Conservation (phyloP, 2,329 filamentous ascomycete genomes). For the Pseudocercospora pini-densiflorae region DNA sequence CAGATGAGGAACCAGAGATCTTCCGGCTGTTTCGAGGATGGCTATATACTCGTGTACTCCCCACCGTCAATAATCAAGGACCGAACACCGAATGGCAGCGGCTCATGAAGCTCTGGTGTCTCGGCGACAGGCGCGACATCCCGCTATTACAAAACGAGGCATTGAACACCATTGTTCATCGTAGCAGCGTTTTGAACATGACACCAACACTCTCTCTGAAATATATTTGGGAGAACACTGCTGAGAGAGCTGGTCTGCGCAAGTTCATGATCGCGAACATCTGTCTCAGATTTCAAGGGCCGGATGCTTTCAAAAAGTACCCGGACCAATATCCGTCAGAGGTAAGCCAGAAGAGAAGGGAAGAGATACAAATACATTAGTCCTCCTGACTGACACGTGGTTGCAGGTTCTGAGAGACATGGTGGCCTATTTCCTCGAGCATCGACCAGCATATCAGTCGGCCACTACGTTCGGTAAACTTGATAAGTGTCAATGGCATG, state of each 20-base stretch:
- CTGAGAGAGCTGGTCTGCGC: background rate
- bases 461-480: background rate
- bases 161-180: background rate
- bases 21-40: slow-evolving; percentile 26
- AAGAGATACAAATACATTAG: too few species aligned
- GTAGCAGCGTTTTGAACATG: too few species aligned
- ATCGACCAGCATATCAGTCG: background rate
- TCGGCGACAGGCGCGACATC: slow-evolving; percentile 17
- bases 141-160: slow-evolving; percentile 15
- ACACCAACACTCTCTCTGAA: too few species aligned
- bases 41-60: slow-evolving; percentile 22
- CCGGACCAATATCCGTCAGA: background rate
- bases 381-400: too few species aligned
- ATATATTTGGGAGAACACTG: background rate
- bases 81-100: background rate
- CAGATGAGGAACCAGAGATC: slow-evolving; percentile 18
- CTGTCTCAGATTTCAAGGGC: background rate
- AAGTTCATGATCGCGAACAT: background rate
- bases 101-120: slow-evolving; percentile 12
- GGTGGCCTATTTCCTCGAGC: background rate
- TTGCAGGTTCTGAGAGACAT: background rate
- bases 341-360: background rate
- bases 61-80: background rate
- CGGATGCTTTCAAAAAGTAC: too few species aligned
- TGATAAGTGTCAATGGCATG: slow-evolving; percentile 7